Base-by-base conservation (phyloP, 129 eudicot species). In the Flaveria ramosissima region DNA sequence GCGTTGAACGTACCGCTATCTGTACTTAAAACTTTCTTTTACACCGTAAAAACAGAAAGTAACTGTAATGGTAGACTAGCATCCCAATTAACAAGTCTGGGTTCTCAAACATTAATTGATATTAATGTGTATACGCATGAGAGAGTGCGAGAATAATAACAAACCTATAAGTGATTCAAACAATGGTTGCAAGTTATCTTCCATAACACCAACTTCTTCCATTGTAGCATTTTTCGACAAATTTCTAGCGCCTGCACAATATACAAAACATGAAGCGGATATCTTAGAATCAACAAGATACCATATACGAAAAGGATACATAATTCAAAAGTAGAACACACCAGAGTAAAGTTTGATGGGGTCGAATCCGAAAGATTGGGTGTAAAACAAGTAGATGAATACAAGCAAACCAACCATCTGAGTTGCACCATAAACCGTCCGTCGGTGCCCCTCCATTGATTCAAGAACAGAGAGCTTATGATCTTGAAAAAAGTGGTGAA, bases 351-450 rank as follows among this genome's bases (percentile, higher is more conserved):
- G 43, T 15, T 67, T 80, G 53, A 80, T 27, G 64, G 70, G 80
- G 19, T 80, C 53, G 45, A 74, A 56, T 80, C 80, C 68, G 11
- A 66, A 80, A 26, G 84, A 80, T 66, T 73, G 79, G 41, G 74
- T 52, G 73, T 80, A 80, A 26, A 80, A 45, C 75, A 74, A 55
- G 80, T 67, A 80, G 70, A 80, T 27, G 84, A 80, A 80, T 21
- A 43, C 67, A 14, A 80, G 76, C 56, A 80, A 80, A 67, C 63
- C 62, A 51, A 67, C 19, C 15, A 23, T 67, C 9, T 66, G 80
- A 74, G 84, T 80, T 26, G 84, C 80, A 67, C 80, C 70, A 67
- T 70, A 80, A 80, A 80, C 71, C 63, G 67, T 27, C 78, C 50
- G 51, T 63, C 39, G 70, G 48, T 55, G 65, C n/a, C 69, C 74